Evolutionary conservation across 768 basidiomycete genomes (phyloP).

Genomic region (Chlorophyllum brunneum): DNA sequence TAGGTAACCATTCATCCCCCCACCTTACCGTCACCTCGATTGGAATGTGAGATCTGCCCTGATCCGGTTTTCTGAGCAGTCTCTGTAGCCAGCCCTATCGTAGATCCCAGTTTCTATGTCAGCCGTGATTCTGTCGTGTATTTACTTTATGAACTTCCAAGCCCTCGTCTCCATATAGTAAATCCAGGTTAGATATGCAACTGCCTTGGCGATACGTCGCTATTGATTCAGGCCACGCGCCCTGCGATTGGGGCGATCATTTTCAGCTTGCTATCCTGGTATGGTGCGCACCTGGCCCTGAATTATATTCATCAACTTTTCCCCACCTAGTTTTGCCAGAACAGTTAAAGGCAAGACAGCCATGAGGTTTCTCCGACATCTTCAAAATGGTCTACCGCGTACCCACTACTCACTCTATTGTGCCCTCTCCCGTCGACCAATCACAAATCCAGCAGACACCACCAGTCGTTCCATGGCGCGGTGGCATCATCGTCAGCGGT

Average conservation of each 20-base stretch:
- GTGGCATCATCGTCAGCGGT: slow-evolving; percentile 47
- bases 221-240: slow-evolving; percentile 4
- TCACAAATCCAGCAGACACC: slow-evolving; percentile 15
- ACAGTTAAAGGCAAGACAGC: slow-evolving; percentile 38
- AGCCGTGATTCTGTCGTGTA: background rate
- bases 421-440: slow-evolving; percentile 52
- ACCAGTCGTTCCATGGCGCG: slow-evolving; percentile 52
- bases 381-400: slow-evolving; percentile 56
- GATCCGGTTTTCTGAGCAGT: slow-evolving; percentile 1
- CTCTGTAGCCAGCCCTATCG: background rate
- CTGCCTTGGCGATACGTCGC: slow-evolving; percentile 6
- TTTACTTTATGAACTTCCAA: slow-evolving; percentile 1
- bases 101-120: slow-evolving; percentile 7
- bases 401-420: slow-evolving; percentile 55
- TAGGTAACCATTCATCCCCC: slow-evolving; percentile 9
- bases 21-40: background rate
- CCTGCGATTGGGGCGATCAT: slow-evolving; percentile 1
- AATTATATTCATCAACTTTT: slow-evolving; percentile 11
- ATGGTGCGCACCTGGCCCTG: slow-evolving; percentile 3
- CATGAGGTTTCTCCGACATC: slow-evolving; percentile 28
- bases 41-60: slow-evolving; percentile 10
- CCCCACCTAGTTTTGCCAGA: slow-evolving; percentile 17
- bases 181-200: slow-evolving; percentile 2
- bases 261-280: slow-evolving; percentile 3
- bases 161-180: slow-evolving; percentile 6